Conservation (phyloP, 306 rosid genomes). For the Echinosophora koreensis region DNA sequence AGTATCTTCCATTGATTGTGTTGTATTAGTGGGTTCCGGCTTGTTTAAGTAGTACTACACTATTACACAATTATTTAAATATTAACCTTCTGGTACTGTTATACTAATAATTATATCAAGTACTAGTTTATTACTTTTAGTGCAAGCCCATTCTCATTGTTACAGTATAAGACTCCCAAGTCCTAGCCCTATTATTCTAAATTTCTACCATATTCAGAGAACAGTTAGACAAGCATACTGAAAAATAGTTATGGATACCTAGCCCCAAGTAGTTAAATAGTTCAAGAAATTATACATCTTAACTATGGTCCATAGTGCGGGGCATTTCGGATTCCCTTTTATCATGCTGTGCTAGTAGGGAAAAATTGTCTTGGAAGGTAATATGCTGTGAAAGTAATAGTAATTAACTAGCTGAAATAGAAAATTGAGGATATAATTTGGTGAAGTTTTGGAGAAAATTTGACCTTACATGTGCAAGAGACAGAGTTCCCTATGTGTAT, state of each 20-base stretch:
- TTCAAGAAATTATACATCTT: constrained; percentile 12
- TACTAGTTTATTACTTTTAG: background rate
- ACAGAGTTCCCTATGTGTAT: background rate
- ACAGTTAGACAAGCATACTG: background rate
- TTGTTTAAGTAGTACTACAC: background rate
- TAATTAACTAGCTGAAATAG: background rate
- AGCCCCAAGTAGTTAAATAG: background rate
- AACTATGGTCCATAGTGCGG: background rate
- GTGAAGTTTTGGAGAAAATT: background rate
- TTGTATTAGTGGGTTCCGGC: background rate
- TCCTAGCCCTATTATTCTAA: background rate
- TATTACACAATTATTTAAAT: background rate
- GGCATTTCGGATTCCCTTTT: constrained; percentile 1
- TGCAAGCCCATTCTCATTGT: background rate
- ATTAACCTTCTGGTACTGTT: background rate
- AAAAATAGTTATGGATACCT: background rate
- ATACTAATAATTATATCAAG: background rate
- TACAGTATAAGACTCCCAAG: background rate
- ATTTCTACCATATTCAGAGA: background rate
- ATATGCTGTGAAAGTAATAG: background rate
- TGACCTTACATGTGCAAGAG: background rate
- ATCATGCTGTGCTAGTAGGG: background rate
- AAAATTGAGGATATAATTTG: background rate
- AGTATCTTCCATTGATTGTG: constrained; percentile 14
- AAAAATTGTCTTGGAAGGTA: background rate